Base-by-base conservation (phyloP, 345 rosid genomes). In the Salix purpurea region DNA sequence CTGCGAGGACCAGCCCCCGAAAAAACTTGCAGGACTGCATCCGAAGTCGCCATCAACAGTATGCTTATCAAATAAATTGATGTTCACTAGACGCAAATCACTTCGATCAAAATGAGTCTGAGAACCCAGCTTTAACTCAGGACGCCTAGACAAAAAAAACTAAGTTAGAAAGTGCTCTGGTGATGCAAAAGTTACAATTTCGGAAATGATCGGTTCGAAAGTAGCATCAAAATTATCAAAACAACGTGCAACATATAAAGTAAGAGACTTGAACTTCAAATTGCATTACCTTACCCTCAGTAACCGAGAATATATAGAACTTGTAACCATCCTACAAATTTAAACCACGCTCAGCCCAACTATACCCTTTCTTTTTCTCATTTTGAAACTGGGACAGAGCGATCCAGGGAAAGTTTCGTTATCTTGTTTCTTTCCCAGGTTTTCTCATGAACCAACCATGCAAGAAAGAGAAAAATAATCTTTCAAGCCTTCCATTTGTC, bases 21-120 rank as follows among this genome's bases (percentile, higher is more conserved):
- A 13, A 87, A 80, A 73, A 85, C 82, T 70, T 86, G 90, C 65
- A 85, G 84, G 75, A 84, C 87, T 74, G 80, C 87, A 81, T 88
- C 89, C 24, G 72, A 76, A 84, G 88, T 83, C 76, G 83, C 91
- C 90, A 90, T 85, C 67, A 56, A 30, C 67, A 52, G 69, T 69
- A 46, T 69, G 64, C 37, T 80, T 69, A 65, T 42, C 48, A 46
- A 61, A 19, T 37, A 65, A 64, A 64, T 71, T 40, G 24, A 71
- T 30, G n/a, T 36, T 10, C 26, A 18, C 54, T n/a, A n/a, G 16
- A 50, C 48, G 48, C 7, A 69, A 26, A 34, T 30, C 18, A 32
- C 67, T 62, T 50, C 7, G 23, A 18, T 23, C 19, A 36, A 32
- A 21, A 26, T 23, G 48, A 24, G 8, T 40, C 12, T 65, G 19